phyloP scores from a whole-genome alignment of 257 asterid species.

The Nicotiana attenuata region DNA sequence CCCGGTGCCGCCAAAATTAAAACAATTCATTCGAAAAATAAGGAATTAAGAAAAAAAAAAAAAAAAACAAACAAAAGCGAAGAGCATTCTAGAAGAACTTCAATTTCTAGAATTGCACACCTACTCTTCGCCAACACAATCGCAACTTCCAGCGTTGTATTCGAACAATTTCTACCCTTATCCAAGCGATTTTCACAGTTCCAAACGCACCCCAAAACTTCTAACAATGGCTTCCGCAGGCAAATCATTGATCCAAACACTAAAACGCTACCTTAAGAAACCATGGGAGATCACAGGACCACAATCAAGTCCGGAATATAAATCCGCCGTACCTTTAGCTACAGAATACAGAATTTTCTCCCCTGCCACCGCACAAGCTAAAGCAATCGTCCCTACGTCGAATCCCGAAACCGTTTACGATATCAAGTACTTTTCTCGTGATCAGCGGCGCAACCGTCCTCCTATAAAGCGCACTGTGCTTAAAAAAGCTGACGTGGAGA shows the following conservation, averaged over 20 bases:
- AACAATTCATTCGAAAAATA: too few relatives aligned
- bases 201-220: too few relatives aligned
- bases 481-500: conserved; percentile 73
- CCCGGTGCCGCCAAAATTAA: too few relatives aligned
- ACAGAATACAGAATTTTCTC: conserved; percentile 71
- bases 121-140: background rate
- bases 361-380: conserved; percentile 61
- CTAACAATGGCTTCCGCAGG: conserved; percentile 46
- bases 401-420: conserved; percentile 83
- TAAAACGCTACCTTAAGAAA: conserved; percentile 67
- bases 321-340: conserved; percentile 56
- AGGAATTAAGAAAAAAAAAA: too few relatives aligned
- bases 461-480: conserved; percentile 63
- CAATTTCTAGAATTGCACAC: background rate
- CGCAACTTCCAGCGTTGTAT: too few relatives aligned
- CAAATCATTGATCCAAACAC: conserved; percentile 57
- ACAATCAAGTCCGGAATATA: conserved; percentile 51
- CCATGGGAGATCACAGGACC: conserved; percentile 94
- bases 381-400: conserved; percentile 70
- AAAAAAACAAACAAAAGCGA: too few relatives aligned
- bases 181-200: too few relatives aligned
- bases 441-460: conserved; percentile 88
- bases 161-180: too few relatives aligned
- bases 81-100: too few relatives aligned
- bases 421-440: conserved; percentile 84